These are phyloP conservation scores for Aspergillus egyptiacus DNA, from an alignment of 495 filamentous ascomycete genomes.

Conservation along the genomic window DNA sequence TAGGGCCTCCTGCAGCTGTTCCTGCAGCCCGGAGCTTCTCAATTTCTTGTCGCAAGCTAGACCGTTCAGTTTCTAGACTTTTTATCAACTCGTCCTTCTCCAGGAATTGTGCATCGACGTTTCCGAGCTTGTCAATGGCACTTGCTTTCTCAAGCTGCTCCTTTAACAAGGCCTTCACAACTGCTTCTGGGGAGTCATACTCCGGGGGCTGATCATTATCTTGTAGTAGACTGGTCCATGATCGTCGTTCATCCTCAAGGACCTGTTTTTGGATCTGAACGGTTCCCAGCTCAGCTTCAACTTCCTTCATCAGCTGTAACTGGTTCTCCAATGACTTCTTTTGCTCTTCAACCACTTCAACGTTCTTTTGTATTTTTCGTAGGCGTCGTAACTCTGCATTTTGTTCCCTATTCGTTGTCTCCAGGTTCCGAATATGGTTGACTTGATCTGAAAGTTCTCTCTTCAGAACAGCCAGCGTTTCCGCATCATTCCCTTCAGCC, in stretches of 20 bases:
- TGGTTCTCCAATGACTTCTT: constrained; percentile 77
- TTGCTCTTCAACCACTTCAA: constrained; percentile 94
- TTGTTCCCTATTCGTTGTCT: constrained; percentile 74
- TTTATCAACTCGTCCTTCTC: constrained; percentile 77
- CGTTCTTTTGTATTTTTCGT: constrained; percentile 69
- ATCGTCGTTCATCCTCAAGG: constrained; percentile 77
- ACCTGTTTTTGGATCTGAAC: constrained; percentile 75
- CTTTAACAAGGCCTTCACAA: constrained; percentile 76
- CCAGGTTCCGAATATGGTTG: constrained; percentile 76
- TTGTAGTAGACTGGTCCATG: constrained; percentile 84
- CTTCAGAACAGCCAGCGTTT: constrained; percentile 74
- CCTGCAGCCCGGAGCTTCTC: constrained; percentile 55
- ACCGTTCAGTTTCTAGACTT: constrained; percentile 61
- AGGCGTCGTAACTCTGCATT: constrained; percentile 71
- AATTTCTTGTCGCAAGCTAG: constrained; percentile 54
- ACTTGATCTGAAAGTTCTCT: constrained; percentile 86
- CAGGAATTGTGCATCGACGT: constrained; percentile 67
- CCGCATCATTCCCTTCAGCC: constrained; percentile 76
- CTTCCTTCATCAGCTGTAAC: constrained; percentile 64
- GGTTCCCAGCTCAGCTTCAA: constrained; percentile 71
- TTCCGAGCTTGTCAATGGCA: constrained; percentile 70
- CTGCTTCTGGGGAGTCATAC: constrained; percentile 81
- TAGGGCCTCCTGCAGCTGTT: constrained; percentile 29
- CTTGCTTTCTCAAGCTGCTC: constrained; percentile 73
- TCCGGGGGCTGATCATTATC: constrained; percentile 58